phyloP scores from a whole-genome alignment of 2,329 filamentous ascomycete species.

The Pseudogymnoascus sp. region DNA sequence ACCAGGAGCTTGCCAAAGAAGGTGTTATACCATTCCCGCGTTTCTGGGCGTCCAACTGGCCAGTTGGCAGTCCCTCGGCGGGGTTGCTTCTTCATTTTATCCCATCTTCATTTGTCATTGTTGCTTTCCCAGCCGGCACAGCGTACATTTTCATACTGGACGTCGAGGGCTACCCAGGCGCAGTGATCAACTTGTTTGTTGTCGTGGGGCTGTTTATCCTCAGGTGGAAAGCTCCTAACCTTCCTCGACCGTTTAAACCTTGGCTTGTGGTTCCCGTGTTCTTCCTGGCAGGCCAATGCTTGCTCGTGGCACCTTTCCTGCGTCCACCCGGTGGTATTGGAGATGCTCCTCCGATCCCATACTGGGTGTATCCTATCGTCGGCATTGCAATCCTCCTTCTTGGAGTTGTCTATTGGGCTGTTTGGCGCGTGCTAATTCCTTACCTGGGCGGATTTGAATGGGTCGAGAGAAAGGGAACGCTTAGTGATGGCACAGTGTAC shows the following conservation, averaged over 20 bases:
- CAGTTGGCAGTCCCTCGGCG: conserved; percentile 18
- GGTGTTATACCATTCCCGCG: conserved; percentile 36
- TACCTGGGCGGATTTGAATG: conserved; percentile 14
- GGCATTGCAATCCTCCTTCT: conserved; percentile 32
- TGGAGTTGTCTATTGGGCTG: conserved; percentile 30
- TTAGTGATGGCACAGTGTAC: conserved; percentile 23
- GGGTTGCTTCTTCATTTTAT: conserved; percentile 48
- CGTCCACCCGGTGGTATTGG: conserved; percentile 33
- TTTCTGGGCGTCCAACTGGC: conserved; percentile 25
- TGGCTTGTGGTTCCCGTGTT: conserved; percentile 29
- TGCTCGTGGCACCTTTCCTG: conserved; percentile 35
- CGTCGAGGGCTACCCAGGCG: conserved; percentile 30
- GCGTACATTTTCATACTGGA: conserved; percentile 30
- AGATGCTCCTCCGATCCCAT: conserved; percentile 32
- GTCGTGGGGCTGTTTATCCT: conserved; percentile 28
- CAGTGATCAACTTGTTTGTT: conserved; percentile 27
- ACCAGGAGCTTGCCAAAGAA: conserved; percentile 39
- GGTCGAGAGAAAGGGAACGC: conserved; percentile 16
- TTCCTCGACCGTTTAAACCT: conserved; percentile 31
- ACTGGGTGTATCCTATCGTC: conserved; percentile 37
- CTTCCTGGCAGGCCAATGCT: conserved; percentile 33
- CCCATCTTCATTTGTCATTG: conserved; percentile 48
- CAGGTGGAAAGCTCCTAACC: conserved; percentile 19
- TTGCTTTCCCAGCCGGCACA: conserved; percentile 37
- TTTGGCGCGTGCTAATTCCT: conserved; percentile 23